Percentiles rank a stretch among this genome's conserved stretches.
phyloP scores from a whole-genome alignment of 2,329 filamentous ascomycete genomes.

The Exserohilum turcica region DNA sequence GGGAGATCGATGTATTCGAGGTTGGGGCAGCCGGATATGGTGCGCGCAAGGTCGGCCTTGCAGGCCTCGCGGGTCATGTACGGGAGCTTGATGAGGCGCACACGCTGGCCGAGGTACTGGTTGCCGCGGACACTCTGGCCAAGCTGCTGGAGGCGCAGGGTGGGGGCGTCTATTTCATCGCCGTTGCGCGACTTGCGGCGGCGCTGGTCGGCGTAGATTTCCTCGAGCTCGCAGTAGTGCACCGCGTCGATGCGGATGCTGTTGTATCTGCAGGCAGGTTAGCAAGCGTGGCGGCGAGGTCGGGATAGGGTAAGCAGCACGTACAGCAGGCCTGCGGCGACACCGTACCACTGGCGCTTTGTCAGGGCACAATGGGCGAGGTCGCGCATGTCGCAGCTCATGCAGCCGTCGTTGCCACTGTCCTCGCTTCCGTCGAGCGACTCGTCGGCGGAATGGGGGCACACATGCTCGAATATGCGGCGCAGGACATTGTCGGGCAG shows the following conservation, averaged over 20 bases:
- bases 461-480: conserved; percentile 80
- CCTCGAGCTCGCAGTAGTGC: conserved; percentile 90
- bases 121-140: conserved; percentile 83
- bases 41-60: conserved; percentile 82
- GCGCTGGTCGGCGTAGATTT: conserved; percentile 76
- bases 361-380: conserved; percentile 79
- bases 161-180: conserved; percentile 78
- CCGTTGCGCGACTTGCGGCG: conserved; percentile 63
- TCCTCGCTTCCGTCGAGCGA: conserved; percentile 80
- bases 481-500: conserved; percentile 73
- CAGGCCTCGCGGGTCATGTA: conserved; percentile 93
- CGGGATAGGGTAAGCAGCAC: conserved; percentile 47
- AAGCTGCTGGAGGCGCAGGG: conserved; percentile 75
- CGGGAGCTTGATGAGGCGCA: conserved; percentile 83
- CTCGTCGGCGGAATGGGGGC: conserved; percentile 76
- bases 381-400: conserved; percentile 92
- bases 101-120: conserved; percentile 68
- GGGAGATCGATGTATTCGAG: conserved; percentile 89
- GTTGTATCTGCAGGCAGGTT: conserved; percentile 66
- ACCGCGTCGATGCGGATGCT: conserved; percentile 92
- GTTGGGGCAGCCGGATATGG: conserved; percentile 82
- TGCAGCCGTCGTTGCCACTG: conserved; percentile 78
- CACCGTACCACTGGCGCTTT: conserved; percentile 71
- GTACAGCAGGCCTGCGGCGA: conserved; percentile 67
- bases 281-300: not conserved